Evolutionary conservation across 2,329 filamentous ascomycete genomes (phyloP).

Genomic region (Zasmidium cellare): DNA sequence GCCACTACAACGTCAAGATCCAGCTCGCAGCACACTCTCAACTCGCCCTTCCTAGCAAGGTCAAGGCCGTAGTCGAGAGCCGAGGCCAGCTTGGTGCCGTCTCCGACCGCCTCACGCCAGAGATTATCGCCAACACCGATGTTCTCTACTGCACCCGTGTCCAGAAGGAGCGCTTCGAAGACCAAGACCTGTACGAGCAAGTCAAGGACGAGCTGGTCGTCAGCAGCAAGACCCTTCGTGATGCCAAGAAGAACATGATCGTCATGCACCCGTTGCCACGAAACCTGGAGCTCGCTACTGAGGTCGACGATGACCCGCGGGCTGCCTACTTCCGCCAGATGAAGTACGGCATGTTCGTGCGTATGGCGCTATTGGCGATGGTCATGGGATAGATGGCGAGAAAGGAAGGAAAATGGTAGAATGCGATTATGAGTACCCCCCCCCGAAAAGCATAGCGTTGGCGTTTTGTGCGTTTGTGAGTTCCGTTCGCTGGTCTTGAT

Average conservation of each 20-base stretch:
- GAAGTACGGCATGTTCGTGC: constrained; percentile 95
- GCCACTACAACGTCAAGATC: constrained; percentile 91
- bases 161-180: constrained; percentile 94
- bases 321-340: constrained; percentile 99
- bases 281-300: constrained; percentile 89
- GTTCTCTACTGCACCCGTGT: constrained; percentile 97
- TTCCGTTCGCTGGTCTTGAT: background rate
- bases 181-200: constrained; percentile 74
- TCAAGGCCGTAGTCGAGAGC: constrained; percentile 68
- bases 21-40: constrained; percentile 85
- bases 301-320: constrained; percentile 95
- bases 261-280: constrained; percentile 94
- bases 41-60: constrained; percentile 72
- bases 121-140: constrained; percentile 82
- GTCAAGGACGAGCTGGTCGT: constrained; percentile 89
- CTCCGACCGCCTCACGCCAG: constrained; percentile 75
- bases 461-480: background rate
- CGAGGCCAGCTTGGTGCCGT: constrained; percentile 78
- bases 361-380: constrained; percentile 94
- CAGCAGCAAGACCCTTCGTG: constrained; percentile 84
- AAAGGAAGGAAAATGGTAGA: background rate
- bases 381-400: constrained; percentile 62
- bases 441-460: constrained; percentile 8
- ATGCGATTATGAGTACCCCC: background rate
- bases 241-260: constrained; percentile 89